A percentile compares a stretch with the other conserved stretches of the same genome.
Evolutionary conservation across 2,329 filamentous ascomycete species (phyloP).

Genomic region (Thelonectria discophora): DNA sequence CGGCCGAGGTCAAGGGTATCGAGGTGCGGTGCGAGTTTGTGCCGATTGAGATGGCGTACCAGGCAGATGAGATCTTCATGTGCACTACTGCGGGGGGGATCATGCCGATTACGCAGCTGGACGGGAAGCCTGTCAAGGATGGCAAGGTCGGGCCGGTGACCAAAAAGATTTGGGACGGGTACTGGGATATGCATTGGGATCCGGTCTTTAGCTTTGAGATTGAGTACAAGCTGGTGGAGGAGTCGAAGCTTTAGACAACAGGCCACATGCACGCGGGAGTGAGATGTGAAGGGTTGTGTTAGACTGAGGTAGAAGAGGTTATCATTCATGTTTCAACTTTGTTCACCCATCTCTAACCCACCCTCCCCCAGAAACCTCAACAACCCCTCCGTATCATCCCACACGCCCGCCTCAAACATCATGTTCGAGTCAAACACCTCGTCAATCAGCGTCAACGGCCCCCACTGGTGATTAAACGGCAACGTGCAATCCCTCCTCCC

Average conservation of each 20-base stretch:
- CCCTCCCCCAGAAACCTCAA: slow-evolving; percentile 13
- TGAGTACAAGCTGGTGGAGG: slow-evolving; percentile 35
- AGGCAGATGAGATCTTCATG: slow-evolving; percentile 61
- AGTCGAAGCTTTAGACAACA: not conserved
- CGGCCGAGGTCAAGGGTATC: slow-evolving; percentile 45
- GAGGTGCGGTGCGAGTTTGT: slow-evolving; percentile 52
- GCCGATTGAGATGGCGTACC: slow-evolving; percentile 52
- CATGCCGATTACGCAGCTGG: slow-evolving; percentile 60
- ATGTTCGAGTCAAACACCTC: slow-evolving; percentile 24
- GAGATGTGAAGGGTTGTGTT: not conserved
- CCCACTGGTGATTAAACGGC: slow-evolving; percentile 23
- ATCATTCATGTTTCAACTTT: not conserved
- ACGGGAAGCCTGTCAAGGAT: slow-evolving; percentile 51
- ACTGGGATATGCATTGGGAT: slow-evolving; percentile 60
- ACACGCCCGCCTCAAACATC: slow-evolving; percentile 19
- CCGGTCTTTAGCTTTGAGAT: slow-evolving; percentile 47
- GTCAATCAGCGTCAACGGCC: slow-evolving; percentile 20
- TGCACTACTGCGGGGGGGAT: slow-evolving; percentile 62
- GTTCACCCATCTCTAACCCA: slow-evolving; percentile 1
- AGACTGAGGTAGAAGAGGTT: no score
- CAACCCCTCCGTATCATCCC: slow-evolving; percentile 18
- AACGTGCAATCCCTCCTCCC: slow-evolving; percentile 13
- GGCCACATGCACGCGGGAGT: no score
- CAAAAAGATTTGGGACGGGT: slow-evolving; percentile 58
- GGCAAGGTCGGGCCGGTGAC: slow-evolving; percentile 57